Percentiles rank a stretch among this genome's conserved stretches.
Evolutionary conservation across 192 early-diverging fungal genomes (phyloP).

Genomic region (Allomyces arbusculus): DNA sequence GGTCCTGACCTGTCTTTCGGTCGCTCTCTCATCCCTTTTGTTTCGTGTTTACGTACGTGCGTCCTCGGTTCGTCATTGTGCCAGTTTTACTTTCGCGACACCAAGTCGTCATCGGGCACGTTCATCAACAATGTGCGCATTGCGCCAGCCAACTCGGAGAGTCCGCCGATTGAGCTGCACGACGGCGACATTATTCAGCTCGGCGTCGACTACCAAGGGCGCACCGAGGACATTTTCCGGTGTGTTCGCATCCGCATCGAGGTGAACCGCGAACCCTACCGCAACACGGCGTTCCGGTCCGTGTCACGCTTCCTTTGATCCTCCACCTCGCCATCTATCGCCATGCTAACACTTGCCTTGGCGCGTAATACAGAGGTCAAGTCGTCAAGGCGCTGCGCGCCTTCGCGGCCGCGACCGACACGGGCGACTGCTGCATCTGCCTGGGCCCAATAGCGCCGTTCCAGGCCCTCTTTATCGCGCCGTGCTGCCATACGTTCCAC

Average conservation of each 20-base stretch:
- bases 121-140: constrained; percentile 91
- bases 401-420: constrained; percentile 16
- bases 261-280: constrained; percentile 46
- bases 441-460: constrained; percentile 63
- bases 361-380: constrained; percentile 5
- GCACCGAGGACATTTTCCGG: constrained; percentile 78
- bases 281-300: constrained; percentile 39
- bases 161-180: constrained; percentile 53
- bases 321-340: constrained; percentile 11
- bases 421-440: constrained; percentile 76
- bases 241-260: constrained; percentile 77
- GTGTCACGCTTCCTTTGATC: constrained; percentile 3
- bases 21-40: no score
- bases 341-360: constrained; percentile 21
- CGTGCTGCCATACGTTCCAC: constrained; percentile 84
- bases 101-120: constrained; percentile 90
- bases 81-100: constrained; percentile 82
- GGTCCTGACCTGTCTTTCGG: not conserved
- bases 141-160: constrained; percentile 66
- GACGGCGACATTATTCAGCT: constrained; percentile 89
- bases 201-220: constrained; percentile 89
- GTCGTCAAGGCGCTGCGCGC: constrained; percentile 14
- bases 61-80: not conserved
- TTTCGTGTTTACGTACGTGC: not conserved
- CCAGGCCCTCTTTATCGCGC: constrained; percentile 80